phyloP scores from a whole-genome alignment of 2,329 filamentous ascomycete genomes.

The Aureobasidium sp. region DNA sequence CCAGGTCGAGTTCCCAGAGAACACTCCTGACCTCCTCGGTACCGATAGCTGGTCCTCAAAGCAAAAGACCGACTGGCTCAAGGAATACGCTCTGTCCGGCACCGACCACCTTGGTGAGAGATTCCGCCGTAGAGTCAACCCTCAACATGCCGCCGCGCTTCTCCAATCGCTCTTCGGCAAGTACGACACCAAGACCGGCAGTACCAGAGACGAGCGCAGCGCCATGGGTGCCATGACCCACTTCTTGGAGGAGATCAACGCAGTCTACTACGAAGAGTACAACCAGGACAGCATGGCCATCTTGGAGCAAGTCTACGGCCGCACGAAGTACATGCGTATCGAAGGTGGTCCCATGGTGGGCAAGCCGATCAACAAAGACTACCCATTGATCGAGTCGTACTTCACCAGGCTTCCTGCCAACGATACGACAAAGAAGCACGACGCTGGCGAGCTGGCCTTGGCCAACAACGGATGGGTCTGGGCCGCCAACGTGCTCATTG shows the following conservation, averaged over 20 bases:
- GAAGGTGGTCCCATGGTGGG: conserved; percentile 84
- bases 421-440: conserved; percentile 66
- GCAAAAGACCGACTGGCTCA: conserved; percentile 55
- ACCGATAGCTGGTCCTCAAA: conserved; percentile 48
- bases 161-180: conserved; percentile 60
- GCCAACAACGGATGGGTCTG: conserved; percentile 99
- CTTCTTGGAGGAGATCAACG: conserved; percentile 74
- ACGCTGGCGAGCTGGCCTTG: conserved; percentile 66
- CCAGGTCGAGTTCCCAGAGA: conserved; percentile 46
- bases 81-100: conserved; percentile 60
- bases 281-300: conserved; percentile 75
- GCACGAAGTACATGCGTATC: conserved; percentile 89
- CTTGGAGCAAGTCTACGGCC: conserved; percentile 83
- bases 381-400: conserved; percentile 84
- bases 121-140: conserved; percentile 62
- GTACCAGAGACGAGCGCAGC: conserved; percentile 43
- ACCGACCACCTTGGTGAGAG: conserved; percentile 70
- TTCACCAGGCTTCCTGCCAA: conserved; percentile 84
- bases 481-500: conserved; percentile 87
- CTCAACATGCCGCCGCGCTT: conserved; percentile 59
- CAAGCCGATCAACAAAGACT: conserved; percentile 66
- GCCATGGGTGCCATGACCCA: conserved; percentile 46
- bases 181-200: conserved; percentile 46
- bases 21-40: conserved; percentile 42
- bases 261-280: conserved; percentile 86